Base-by-base conservation (phyloP, 495 filamentous ascomycete genomes). In the Lasiosphaeria hispida region DNA sequence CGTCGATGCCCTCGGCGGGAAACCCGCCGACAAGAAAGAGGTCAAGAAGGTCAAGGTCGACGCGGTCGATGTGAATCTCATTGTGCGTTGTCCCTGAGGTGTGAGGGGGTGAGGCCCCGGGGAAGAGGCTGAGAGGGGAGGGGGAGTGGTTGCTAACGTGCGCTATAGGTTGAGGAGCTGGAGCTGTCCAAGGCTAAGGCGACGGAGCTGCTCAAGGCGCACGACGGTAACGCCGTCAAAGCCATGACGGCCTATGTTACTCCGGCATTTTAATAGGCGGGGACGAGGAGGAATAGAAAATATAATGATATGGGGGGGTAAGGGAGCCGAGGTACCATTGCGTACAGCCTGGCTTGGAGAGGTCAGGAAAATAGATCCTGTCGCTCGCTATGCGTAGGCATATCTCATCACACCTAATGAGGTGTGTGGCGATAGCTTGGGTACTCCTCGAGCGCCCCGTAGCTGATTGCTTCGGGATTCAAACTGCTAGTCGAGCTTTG, bases 141-240 rank as follows among this genome's bases (percentile, higher is more conserved):
- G 8, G 0, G 17, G 23, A 14, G 33, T 33, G 3, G 4, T 14
- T 17, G 10, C n/a, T 18, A 11, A 33, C 10, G 44, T 37, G 53
- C 23, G 34, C 15, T 34, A 30, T n/a, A 95, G 89, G 82, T 88
- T 33, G 87, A 92, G 8, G 81, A 96, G 68, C 73, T 96, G 45
- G 90, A 95, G 43, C 68, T 96, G 33, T 80, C 76, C 11, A 96
- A 94, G 72, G 61, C 66, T 6, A 94, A 91, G 69, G 92, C 91
- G 2, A 95, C 89, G 11, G 92, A 96, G 47, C 70, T 96, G 53
- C 80, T 96, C 39, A 87, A 83, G 69, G 73, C 80, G n/a, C 79
- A 92, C 65, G 90, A 92, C 38, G 92, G 91, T 0, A 83, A 94
- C 74, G 84, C 83, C 1, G 81, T 82, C 9, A 79, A 79, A 67